A percentile compares a stretch with the other conserved stretches of the same genome.
phyloP scores from a whole-genome alignment of 768 basidiomycete species.

The Mycena sanguinolenta region DNA sequence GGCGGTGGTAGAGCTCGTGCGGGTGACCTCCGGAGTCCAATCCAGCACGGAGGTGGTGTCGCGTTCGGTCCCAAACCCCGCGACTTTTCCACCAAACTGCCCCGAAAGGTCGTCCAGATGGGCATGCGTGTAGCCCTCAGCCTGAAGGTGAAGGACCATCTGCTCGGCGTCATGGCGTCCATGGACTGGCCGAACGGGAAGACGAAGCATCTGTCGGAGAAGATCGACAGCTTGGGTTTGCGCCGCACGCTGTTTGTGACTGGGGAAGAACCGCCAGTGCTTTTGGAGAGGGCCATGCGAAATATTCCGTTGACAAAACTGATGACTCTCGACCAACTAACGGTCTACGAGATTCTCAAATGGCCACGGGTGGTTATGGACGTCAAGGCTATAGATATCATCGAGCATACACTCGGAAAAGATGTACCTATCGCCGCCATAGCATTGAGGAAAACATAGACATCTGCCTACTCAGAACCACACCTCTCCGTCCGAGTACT shows the following conservation, averaged over 20 bases:
- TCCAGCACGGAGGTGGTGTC: conserved; percentile 91
- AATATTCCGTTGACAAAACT: conserved; percentile 82
- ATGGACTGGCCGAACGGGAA: conserved; percentile 81
- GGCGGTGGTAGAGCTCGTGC: conserved; percentile 91
- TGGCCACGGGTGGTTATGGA: conserved; percentile 89
- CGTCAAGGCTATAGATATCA: conserved; percentile 81
- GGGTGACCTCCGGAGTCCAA: conserved; percentile 89
- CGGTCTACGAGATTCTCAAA: conserved; percentile 86
- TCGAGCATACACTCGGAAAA: conserved; percentile 76
- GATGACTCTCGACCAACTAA: conserved; percentile 73
- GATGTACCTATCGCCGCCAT: conserved; percentile 46
- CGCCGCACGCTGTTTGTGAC: conserved; percentile 84
- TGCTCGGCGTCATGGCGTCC: conserved; percentile 81
- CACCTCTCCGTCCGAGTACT: background rate
- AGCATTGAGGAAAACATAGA: conserved; percentile 22
- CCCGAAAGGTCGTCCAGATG: conserved; percentile 93
- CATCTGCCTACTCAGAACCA: conserved; percentile 2
- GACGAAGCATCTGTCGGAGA: conserved; percentile 74
- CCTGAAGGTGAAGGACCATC: conserved; percentile 80
- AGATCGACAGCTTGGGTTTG: conserved; percentile 76
- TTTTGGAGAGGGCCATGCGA: conserved; percentile 70
- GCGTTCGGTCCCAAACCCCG: conserved; percentile 93
- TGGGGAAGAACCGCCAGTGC: conserved; percentile 69
- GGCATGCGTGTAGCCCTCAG: conserved; percentile 93
- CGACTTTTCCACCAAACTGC: conserved; percentile 92